Evolutionary conservation across 495 filamentous ascomycete genomes (phyloP).

Genomic region (Tuber magnatum): DNA sequence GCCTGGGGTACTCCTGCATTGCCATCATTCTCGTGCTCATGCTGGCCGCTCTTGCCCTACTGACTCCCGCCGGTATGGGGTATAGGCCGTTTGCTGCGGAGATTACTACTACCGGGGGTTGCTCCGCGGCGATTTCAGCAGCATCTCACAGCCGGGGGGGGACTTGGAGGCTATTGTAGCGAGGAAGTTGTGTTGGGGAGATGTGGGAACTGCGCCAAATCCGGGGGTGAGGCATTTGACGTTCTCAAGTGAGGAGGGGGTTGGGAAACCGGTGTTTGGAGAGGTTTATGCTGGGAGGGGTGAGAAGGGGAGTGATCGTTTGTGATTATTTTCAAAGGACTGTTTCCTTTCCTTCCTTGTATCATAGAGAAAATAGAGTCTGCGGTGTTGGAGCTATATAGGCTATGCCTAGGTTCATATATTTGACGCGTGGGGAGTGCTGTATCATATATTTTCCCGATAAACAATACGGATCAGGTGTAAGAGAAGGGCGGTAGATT

Average conservation of each 20-base stretch:
- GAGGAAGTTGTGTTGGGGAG: background rate
- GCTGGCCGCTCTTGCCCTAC: background rate
- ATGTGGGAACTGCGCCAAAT: background rate
- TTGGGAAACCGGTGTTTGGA: background rate
- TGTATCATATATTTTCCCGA: background rate
- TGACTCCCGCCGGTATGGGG: background rate
- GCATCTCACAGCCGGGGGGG: conserved; percentile 8
- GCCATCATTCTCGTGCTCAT: conserved; percentile 6
- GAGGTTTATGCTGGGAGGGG: background rate
- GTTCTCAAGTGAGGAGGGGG: background rate
- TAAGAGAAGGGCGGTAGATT: background rate
- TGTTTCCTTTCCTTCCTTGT: background rate
- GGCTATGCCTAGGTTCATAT: too few species aligned
- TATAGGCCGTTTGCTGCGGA: background rate
- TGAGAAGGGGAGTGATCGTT: background rate
- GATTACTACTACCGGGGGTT: conserved; percentile 5
- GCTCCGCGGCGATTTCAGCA: conserved; percentile 16
- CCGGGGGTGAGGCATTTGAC: background rate
- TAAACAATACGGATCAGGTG: background rate
- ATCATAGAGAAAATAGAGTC: background rate
- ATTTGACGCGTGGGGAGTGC: too few species aligned
- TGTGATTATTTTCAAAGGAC: background rate
- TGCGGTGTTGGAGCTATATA: background rate
- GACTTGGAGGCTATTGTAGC: background rate
- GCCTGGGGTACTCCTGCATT: conserved; percentile 13